A percentile compares a stretch with the other conserved stretches of the same genome.
phyloP scores from a whole-genome alignment of 805 yeast genomes.

The Saccharomycodes ludwigii region DNA sequence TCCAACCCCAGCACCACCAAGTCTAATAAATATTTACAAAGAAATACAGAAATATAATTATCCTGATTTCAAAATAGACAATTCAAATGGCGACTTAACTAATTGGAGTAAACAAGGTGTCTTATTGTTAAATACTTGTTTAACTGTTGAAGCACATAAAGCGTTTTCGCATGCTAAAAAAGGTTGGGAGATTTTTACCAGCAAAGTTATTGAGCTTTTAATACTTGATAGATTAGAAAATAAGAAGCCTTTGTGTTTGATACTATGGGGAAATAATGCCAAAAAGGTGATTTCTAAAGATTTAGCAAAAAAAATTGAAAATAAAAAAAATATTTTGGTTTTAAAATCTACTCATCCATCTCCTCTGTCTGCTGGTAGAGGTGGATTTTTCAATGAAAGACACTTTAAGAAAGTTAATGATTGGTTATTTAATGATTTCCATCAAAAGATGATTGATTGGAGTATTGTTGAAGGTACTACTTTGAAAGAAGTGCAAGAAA shows the following conservation, averaged over 20 bases:
- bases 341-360: slow-evolving; percentile 84
- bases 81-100: slow-evolving; percentile 45
- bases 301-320: slow-evolving; percentile 11
- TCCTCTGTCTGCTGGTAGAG: slow-evolving; percentile 83
- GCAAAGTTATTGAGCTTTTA: slow-evolving; percentile 44
- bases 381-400: slow-evolving; percentile 58
- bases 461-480: slow-evolving; percentile 24
- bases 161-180: slow-evolving; percentile 83
- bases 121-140: slow-evolving; percentile 69
- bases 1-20: slow-evolving; percentile 76
- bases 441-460: slow-evolving; percentile 54
- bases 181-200: slow-evolving; percentile 93
- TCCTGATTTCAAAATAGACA: slow-evolving; percentile 49
- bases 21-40: slow-evolving; percentile 77
- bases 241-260: slow-evolving; percentile 48
- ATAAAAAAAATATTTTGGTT: slow-evolving; percentile 30
- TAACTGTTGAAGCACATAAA: slow-evolving; percentile 86
- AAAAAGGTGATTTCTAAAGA: slow-evolving; percentile 34
- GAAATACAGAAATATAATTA: slow-evolving; percentile 56
- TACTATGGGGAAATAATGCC: slow-evolving; percentile 80
- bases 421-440: slow-evolving; percentile 43
- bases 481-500: slow-evolving; percentile 13
- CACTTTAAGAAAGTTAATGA: slow-evolving; percentile 70
- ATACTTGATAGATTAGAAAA: slow-evolving; percentile 33
- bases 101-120: slow-evolving; percentile 87